Evolutionary conservation across 208 protist species (phyloP).

Genomic region (Crithidia expoeki): DNA sequence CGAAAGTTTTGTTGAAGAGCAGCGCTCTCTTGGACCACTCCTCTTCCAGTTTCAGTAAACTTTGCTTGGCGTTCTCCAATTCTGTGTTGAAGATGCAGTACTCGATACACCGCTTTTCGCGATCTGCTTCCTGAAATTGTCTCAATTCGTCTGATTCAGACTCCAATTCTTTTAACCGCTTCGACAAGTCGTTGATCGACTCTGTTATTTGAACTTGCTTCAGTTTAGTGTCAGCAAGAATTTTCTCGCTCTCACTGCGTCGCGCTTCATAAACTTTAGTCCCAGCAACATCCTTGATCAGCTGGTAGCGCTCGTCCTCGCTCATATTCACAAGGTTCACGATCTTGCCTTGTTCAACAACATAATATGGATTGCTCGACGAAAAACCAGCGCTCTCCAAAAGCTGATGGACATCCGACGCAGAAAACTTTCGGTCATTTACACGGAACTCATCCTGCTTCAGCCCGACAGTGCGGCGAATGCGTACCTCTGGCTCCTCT

Average conservation of each 20-base stretch:
- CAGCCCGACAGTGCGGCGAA: constrained; percentile 96
- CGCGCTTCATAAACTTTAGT: constrained; percentile 98
- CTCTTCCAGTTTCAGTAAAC: constrained; percentile 56
- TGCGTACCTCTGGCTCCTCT: constrained; percentile 93
- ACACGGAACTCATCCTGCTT: constrained; percentile 99
- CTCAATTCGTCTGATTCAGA: constrained; percentile 95
- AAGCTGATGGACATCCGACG: constrained; percentile 94
- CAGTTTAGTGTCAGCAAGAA: constrained; percentile 93
- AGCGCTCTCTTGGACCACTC: constrained; percentile 51
- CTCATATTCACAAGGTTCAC: constrained; percentile 95
- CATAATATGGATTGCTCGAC: constrained; percentile 99
- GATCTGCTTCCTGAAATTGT: constrained; percentile 92
- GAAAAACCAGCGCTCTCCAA: constrained; percentile 99
- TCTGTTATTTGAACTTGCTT: constrained; percentile 91
- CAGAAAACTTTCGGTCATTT: constrained; percentile 95
- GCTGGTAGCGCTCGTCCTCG: constrained; percentile 94
- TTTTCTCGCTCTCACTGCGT: constrained; percentile 92
- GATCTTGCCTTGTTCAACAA: constrained; percentile 99
- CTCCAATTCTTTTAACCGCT: constrained; percentile 94
- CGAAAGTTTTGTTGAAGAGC: constrained; percentile 49
- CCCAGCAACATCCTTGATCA: constrained; percentile 99
- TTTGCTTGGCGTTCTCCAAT: constrained; percentile 59
- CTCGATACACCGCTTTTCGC: constrained; percentile 90
- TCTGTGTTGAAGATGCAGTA: constrained; percentile 90
- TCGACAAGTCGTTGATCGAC: constrained; percentile 92